phyloP scores from a whole-genome alignment of 1,139 yeast genomes.

The Hemisphaericaspora subhashii region DNA sequence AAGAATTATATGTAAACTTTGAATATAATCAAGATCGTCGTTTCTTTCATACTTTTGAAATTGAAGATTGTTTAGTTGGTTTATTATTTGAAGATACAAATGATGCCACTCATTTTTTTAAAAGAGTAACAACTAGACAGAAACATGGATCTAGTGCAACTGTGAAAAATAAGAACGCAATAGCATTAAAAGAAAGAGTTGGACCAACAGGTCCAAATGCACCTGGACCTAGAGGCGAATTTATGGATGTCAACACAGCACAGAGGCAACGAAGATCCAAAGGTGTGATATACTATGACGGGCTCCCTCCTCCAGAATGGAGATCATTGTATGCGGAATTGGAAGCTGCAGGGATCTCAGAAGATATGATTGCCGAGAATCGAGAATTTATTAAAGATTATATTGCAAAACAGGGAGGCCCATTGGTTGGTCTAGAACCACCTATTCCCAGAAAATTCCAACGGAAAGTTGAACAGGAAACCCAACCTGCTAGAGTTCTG shows the following conservation, averaged over 20 bases:
- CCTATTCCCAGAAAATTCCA: slow-evolving; percentile 71
- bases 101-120: slow-evolving; percentile 84
- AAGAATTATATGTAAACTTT: slow-evolving; percentile 85
- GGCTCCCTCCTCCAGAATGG: slow-evolving; percentile 86
- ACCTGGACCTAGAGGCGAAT: slow-evolving; percentile 78
- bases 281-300: slow-evolving; percentile 72
- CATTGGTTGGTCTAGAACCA: slow-evolving; percentile 81
- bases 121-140: slow-evolving; percentile 70
- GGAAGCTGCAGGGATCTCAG: slow-evolving; percentile 77
- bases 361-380: slow-evolving; percentile 88
- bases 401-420: slow-evolving; percentile 77
- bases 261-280: slow-evolving; percentile 58
- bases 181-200: slow-evolving; percentile 64
- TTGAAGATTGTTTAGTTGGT: slow-evolving; percentile 90
- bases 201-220: slow-evolving; percentile 31
- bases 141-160: slow-evolving; percentile 89
- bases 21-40: slow-evolving; percentile 91
- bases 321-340: slow-evolving; percentile 70
- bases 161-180: slow-evolving; percentile 79
- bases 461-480: slow-evolving; percentile 17
- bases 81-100: slow-evolving; percentile 82
- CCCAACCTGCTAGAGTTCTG: slow-evolving; percentile 12
- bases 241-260: slow-evolving; percentile 46
- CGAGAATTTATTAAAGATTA: slow-evolving; percentile 79
- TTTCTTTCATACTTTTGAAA: slow-evolving; percentile 91